Conservation (phyloP, 352 stramenopile genomes). For the Globisporangium megalacanthum region DNA sequence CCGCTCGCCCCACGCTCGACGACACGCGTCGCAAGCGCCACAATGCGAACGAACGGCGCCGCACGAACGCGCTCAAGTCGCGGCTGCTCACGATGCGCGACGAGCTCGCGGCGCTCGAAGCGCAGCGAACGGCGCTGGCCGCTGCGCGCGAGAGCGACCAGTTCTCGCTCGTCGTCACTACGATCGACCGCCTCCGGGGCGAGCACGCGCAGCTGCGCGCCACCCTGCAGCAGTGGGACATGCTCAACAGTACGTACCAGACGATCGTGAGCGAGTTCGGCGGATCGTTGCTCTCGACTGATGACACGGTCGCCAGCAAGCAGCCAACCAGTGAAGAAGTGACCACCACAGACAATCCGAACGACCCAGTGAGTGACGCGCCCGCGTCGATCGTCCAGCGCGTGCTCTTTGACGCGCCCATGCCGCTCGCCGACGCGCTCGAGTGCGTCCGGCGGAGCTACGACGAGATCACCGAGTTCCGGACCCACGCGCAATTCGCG, state of each 20-base stretch:
- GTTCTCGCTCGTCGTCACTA: constrained; percentile 28
- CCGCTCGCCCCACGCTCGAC: constrained; percentile 8
- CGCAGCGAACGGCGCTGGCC: constrained; percentile 19
- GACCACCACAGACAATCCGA: constrained; percentile 3
- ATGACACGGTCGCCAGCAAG: not conserved
- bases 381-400: constrained; percentile 42
- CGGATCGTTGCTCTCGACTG: not conserved
- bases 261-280: constrained; percentile 40
- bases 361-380: constrained; percentile 11
- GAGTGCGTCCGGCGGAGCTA: constrained; percentile 48
- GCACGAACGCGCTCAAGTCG: constrained; percentile 49
- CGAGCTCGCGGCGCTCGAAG: constrained; percentile 37
- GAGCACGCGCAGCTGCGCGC: constrained; percentile 31
- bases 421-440: constrained; percentile 33
- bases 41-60: constrained; percentile 57
- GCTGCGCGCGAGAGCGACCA: constrained; percentile 9
- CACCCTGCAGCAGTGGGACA: constrained; percentile 32
- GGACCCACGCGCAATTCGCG: constrained; percentile 33
- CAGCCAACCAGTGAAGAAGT: not conserved
- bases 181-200: constrained; percentile 41
- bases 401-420: constrained; percentile 34
- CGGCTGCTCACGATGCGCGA: constrained; percentile 42
- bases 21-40: constrained; percentile 43
- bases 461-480: constrained; percentile 56
- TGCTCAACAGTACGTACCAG: constrained; percentile 55